Percentiles rank a stretch among this genome's conserved stretches.
These are phyloP conservation scores for Lodderomyces metapsilosis DNA, from an alignment of 1,139 yeast species.

Conservation along the genomic window DNA sequence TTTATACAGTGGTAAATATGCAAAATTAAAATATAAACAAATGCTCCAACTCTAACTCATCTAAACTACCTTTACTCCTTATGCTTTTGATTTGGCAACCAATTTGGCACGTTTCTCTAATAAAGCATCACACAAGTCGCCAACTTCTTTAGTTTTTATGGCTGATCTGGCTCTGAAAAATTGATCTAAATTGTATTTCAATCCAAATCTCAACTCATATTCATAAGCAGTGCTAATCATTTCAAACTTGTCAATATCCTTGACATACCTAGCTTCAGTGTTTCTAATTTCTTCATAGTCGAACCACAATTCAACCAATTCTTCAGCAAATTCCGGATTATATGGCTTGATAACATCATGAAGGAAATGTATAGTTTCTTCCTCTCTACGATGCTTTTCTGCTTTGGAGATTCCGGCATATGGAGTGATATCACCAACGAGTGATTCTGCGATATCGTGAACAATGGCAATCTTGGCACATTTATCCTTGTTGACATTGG, in stretches of 20 bases:
- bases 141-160: conserved; percentile 72
- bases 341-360: conserved; percentile 61
- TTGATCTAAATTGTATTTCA: conserved; percentile 59
- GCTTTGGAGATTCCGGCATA: conserved; percentile 64
- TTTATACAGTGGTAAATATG: no score
- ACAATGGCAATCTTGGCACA: conserved; percentile 86
- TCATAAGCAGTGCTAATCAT: conserved; percentile 89
- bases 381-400: conserved; percentile 81
- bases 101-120: conserved; percentile 49
- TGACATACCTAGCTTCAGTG: conserved; percentile 83
- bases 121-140: conserved; percentile 67
- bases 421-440: conserved; percentile 96
- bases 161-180: conserved; percentile 63
- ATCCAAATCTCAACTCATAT: conserved; percentile 68
- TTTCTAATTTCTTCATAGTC: conserved; percentile 87
- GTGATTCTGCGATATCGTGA: conserved; percentile 91
- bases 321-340: conserved; percentile 61
- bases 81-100: conserved; percentile 5
- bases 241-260: conserved; percentile 93
- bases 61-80: conserved; percentile 3
- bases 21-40: no score
- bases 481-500: conserved; percentile 37
- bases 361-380: conserved; percentile 67
- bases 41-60: no score
- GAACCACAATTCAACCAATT: conserved; percentile 74